Conservation (phyloP, 106 monocot genomes). For the Acorus gramineus region DNA sequence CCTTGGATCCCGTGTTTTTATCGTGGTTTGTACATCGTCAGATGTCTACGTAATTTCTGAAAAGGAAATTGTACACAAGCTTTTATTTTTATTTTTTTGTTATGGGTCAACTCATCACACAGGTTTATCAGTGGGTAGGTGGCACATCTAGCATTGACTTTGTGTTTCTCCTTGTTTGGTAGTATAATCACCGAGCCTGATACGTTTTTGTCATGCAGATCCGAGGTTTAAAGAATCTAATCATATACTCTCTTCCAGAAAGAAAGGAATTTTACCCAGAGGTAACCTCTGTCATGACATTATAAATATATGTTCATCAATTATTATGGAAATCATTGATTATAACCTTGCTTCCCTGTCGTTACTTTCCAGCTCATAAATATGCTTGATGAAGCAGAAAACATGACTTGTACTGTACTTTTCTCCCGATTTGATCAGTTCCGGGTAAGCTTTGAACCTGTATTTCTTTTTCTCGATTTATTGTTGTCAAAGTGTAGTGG, state of each 20-base stretch:
- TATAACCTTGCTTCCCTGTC: neutral
- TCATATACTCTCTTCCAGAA: conserved; percentile 83
- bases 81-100: too few species aligned
- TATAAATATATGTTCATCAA: neutral
- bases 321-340: neutral
- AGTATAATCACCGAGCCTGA: neutral
- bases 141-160: neutral
- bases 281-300: conserved; percentile 16
- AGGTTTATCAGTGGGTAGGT: too few species aligned
- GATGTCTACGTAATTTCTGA: too few species aligned
- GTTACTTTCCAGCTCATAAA: conserved; percentile 40
- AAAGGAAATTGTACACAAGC: too few species aligned
- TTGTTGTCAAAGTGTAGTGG: neutral
- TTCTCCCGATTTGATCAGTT: conserved; percentile 57
- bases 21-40: too few species aligned
- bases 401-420: conserved; percentile 39
- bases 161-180: neutral
- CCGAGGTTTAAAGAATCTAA: conserved; percentile 64
- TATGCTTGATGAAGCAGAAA: conserved; percentile 48
- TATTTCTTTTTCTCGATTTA: neutral
- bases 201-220: conserved; percentile 41
- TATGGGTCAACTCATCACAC: too few species aligned
- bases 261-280: conserved; percentile 90
- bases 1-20: too few species aligned
- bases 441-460: conserved; percentile 21